These are phyloP conservation scores for Paraglomus brasilianum DNA, from an alignment of 192 early-diverging fungal species.

Conservation along the genomic window DNA sequence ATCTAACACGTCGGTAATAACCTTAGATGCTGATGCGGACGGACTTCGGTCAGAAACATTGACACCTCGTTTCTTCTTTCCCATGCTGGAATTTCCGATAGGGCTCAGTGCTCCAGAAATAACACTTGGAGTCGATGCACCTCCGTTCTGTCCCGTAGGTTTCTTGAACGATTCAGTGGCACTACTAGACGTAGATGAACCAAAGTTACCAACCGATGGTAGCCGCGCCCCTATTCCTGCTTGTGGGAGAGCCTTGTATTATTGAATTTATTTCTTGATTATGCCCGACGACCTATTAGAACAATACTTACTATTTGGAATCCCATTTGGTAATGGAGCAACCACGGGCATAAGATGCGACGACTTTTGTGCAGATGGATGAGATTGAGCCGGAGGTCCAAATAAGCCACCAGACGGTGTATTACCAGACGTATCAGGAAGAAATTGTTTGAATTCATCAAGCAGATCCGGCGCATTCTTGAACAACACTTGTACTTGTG, in stretches of 20 bases:
- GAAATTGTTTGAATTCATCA: conserved; percentile 97
- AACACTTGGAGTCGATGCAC: conserved; percentile 10
- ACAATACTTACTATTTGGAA: conserved; percentile 39
- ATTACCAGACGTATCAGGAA: conserved; percentile 82
- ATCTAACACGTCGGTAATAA: not conserved
- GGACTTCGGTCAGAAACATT: conserved; percentile 13
- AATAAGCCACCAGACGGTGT: conserved; percentile 45
- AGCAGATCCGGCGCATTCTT: conserved; percentile 83
- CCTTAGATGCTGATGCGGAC: conserved; percentile 4
- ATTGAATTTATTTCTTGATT: conserved; percentile 32
- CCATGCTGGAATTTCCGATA: not conserved
- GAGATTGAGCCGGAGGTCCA: conserved; percentile 41
- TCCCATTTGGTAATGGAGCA: conserved; percentile 49
- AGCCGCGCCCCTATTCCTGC: conserved; percentile 40
- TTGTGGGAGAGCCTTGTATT: conserved; percentile 28
- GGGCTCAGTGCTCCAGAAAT: not conserved
- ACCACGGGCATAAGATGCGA: conserved; percentile 42
- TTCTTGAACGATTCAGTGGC: conserved; percentile 20
- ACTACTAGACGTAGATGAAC: conserved; percentile 32
- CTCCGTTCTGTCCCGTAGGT: not conserved
- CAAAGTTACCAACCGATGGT: conserved; percentile 60
- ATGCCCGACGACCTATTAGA: conserved; percentile 10
- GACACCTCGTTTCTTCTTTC: conserved; percentile 31
- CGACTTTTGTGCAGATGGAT: conserved; percentile 37
- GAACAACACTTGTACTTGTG: conserved; percentile 90